Percentiles rank a stretch among this genome's conserved stretches.
Conservation (phyloP, 176 grass and related monocot genomes). For the Microstegium vimineum region DNA sequence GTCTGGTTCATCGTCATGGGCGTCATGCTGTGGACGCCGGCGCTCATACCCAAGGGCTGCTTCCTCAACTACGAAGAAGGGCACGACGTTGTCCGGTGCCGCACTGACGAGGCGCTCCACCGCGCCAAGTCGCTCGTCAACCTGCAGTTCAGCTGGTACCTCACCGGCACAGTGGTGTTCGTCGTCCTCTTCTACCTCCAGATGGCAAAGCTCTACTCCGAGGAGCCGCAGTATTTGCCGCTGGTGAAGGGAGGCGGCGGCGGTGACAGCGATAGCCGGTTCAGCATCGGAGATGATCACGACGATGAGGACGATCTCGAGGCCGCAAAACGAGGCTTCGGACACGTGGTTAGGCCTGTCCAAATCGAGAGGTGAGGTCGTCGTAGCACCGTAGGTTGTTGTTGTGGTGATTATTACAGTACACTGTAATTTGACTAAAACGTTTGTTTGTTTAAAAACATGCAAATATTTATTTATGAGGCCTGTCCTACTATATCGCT, state of each 20-base stretch:
- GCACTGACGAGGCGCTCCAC: slow-evolving; percentile 51
- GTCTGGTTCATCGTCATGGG: slow-evolving; percentile 79
- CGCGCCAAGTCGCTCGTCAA: slow-evolving; percentile 79
- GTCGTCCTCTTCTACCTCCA: slow-evolving; percentile 44
- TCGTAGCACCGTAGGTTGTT: not conserved
- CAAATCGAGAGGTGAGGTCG: slow-evolving; percentile 30
- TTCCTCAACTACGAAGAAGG: slow-evolving; percentile 72
- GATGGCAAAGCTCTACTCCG: slow-evolving; percentile 43
- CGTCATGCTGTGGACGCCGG: slow-evolving; percentile 82
- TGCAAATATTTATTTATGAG: slow-evolving; percentile 1
- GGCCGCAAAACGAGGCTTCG: slow-evolving; percentile 23
- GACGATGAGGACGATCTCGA: slow-evolving; percentile 52
- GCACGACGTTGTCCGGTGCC: slow-evolving; percentile 60
- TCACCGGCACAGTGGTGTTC: not conserved
- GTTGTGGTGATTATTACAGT: not conserved
- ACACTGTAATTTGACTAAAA: not conserved
- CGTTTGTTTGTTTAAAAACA: not conserved
- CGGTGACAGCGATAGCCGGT: not conserved
- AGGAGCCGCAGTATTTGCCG: slow-evolving; percentile 74
- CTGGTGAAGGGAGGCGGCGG: slow-evolving; percentile 43
- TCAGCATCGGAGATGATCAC: slow-evolving; percentile 47
- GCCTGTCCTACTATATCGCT: too few relatives aligned
- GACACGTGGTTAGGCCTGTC: slow-evolving; percentile 12
- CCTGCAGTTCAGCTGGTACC: slow-evolving; percentile 88
- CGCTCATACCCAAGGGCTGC: slow-evolving; percentile 62